Evolutionary conservation across 176 grass and related monocot genomes (phyloP), one percentile per base, ranked within the genome.

Genomic region (Aegilops speltoides): DNA sequence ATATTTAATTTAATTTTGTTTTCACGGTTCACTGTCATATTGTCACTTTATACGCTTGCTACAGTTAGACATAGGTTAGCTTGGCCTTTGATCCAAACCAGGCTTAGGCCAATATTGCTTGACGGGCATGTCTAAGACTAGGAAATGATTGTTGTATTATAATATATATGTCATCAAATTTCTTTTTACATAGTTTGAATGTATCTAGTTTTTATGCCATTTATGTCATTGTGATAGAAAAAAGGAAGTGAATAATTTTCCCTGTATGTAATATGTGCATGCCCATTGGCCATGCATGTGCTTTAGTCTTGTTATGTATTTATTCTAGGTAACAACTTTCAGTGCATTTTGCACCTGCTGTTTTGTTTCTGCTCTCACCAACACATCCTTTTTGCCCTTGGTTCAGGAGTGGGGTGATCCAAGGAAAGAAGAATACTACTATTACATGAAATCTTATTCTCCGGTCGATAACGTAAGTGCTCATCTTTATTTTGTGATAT

Each of bases 361-460:
- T 29, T 15, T 32, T 86, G 12, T 68, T n/a, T 43, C 15, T 14
- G 3, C 37, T 84, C 14, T 79, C 60, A 45, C 73, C 12, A 81
- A 36, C 46, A 25, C 23, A 17, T 45, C 28, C 20, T 73, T 14
- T 77, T 40, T 71, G 19, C 67, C 54, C 78, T 94, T 88, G 52
- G 26, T 92, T 64, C 80, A 98, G 93, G 96, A 98, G 84, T 98
- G 93, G 96, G 96, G 96, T 61, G 96, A 98, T 86, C 96, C 96
- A 82, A 89, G 93, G 31, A 91, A 92, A 75, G 93, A 98, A 87
- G 93, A 98, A 78, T 95, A 86, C 70, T 98, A 95, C 67, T 86
- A 90, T 89, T 95, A 95, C 81, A 98, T 98, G 90, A 98, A 98
- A 82, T 95, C 93, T 15, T 98, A 98, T 76, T 98, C 96, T 87